A percentile compares a stretch with the other conserved stretches of the same genome.
These are phyloP conservation scores for Lippia alba DNA, from an alignment of 305 asterid genomes.

Conservation along the genomic window DNA sequence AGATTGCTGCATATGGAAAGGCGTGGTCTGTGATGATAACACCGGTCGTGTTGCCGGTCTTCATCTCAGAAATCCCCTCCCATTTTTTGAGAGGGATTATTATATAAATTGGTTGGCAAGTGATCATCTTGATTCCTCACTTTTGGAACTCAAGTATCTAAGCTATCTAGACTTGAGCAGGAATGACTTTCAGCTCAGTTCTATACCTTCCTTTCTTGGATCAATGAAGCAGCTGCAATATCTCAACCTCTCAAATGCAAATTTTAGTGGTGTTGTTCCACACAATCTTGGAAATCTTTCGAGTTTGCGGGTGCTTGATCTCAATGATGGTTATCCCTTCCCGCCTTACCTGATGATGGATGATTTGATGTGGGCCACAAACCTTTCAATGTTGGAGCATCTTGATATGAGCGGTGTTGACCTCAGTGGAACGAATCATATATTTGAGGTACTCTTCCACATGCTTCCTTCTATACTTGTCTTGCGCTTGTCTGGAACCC, in stretches of 20 bases:
- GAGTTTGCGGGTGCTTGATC: slow-evolving; percentile 5
- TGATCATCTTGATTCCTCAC: slow-evolving; percentile 18
- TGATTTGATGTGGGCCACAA: slow-evolving; percentile 17
- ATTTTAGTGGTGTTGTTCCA: slow-evolving; percentile 6
- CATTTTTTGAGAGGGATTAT: too few species aligned
- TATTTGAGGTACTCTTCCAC: slow-evolving; percentile 25
- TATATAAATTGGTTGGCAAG: neutral
- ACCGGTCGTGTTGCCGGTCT: slow-evolving; percentile 13
- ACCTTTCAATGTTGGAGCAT: slow-evolving; percentile 2
- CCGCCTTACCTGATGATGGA: neutral
- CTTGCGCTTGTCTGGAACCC: neutral
- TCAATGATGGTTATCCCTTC: neutral
- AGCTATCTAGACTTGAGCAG: too few species aligned
- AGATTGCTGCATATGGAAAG: slow-evolving; percentile 24
- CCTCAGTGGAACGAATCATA: slow-evolving; percentile 2
- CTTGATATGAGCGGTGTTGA: slow-evolving; percentile 19
- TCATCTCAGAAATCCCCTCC: slow-evolving; percentile 4
- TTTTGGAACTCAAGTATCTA: slow-evolving; percentile 21
- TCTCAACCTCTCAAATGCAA: slow-evolving; percentile 4
- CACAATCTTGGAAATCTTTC: slow-evolving; percentile 30
- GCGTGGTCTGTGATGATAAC: slow-evolving; percentile 4
- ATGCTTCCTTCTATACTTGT: slow-evolving; percentile 4
- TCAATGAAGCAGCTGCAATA: slow-evolving; percentile 17
- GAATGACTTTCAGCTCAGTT: neutral
- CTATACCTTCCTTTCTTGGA: slow-evolving; percentile 14